A percentile compares a stretch with the other conserved stretches of the same genome.
phyloP scores from a whole-genome alignment of 2,329 filamentous ascomycete species.

The Paradendryphiella salina region DNA sequence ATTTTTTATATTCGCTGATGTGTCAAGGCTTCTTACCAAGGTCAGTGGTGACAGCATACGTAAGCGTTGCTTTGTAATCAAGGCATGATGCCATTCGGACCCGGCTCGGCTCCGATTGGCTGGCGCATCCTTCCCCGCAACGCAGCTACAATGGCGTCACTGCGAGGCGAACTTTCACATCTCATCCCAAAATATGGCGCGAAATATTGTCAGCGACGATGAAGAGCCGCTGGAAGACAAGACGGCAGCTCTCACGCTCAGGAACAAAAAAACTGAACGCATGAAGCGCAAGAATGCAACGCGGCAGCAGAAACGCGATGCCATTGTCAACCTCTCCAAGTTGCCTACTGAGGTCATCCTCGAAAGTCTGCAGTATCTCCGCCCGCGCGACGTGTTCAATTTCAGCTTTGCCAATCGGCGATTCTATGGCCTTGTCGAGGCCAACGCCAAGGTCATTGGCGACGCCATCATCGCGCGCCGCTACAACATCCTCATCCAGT shows the following conservation, averaged over 20 bases:
- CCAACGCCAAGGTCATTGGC: constrained; percentile 52
- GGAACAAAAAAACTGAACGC: constrained; percentile 59
- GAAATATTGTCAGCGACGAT: constrained; percentile 29
- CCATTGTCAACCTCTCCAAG: constrained; percentile 48
- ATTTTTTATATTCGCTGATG: not conserved
- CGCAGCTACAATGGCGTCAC: constrained; percentile 10
- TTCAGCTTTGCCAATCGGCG: constrained; percentile 51
- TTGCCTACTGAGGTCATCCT: constrained; percentile 60
- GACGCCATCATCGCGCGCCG: constrained; percentile 51
- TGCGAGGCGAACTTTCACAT: not conserved
- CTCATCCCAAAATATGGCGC: constrained; percentile 25
- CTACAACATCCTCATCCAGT: constrained; percentile 56
- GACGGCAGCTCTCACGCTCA: constrained; percentile 55
- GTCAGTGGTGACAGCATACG: not conserved
- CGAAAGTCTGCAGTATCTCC: constrained; percentile 53
- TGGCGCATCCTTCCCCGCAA: constrained; percentile 8
- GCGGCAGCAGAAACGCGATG: constrained; percentile 36
- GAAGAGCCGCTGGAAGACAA: constrained; percentile 55
- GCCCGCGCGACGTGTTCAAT: constrained; percentile 56
- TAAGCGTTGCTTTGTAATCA: not conserved
- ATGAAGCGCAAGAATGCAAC: constrained; percentile 48
- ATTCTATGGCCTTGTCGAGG: constrained; percentile 51
- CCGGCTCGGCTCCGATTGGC: constrained; percentile 12
- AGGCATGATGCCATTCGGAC: constrained; percentile 6
- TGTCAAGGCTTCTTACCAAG: not conserved